Evolutionary conservation across 73 alveolate genomes (phyloP), one percentile per base, ranked within the genome.

Genomic region (Paramecium bursaria): DNA sequence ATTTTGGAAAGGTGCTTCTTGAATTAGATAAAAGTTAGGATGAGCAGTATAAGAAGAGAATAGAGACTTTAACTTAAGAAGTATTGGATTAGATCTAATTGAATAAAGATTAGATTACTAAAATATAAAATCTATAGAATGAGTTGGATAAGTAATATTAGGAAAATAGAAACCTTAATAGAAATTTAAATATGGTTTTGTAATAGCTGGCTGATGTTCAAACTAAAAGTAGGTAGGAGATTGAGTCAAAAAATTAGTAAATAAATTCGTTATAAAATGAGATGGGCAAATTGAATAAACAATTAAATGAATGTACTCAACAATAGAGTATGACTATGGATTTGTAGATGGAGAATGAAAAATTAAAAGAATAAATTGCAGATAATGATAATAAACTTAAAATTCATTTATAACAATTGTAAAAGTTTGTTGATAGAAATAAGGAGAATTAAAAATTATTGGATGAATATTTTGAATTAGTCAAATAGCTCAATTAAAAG

Each of bases 11-110:
- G 17, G 82, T 57, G 21, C 44, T 67, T 19, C 19, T 67, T 15
- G 82, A 67, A 19, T 47, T 67, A 3, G 82, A 67, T 39, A 31
- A 42, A 35, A 67, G 82, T 39, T 31, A 67, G 17, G 82, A 67
- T 3, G 82, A 67, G 14, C n/a, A 67, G 21, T 67, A 35, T 14
- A 67, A 67, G 50, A 15, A 67, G 21, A 67, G 82, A 67, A 67
- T 67, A 21, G 82, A 67, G 5, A 57, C 55, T 15, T 67, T 67
- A 67, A n/a, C 33, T 21, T 39, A 67, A 42, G 82, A 67, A 67
- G 50, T 67, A 0, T 17, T 39, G 27, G 61, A 67, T 17, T 67
- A 39, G 19, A 67, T 67, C 22, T 19, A n/a, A 19, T 42, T 67
- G 11, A 67, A 67, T 67, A 67, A 67, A 14, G 60, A 67, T n/a